Conservation (phyloP, 2,329 filamentous ascomycete species). For the Verticillium isaacii region DNA sequence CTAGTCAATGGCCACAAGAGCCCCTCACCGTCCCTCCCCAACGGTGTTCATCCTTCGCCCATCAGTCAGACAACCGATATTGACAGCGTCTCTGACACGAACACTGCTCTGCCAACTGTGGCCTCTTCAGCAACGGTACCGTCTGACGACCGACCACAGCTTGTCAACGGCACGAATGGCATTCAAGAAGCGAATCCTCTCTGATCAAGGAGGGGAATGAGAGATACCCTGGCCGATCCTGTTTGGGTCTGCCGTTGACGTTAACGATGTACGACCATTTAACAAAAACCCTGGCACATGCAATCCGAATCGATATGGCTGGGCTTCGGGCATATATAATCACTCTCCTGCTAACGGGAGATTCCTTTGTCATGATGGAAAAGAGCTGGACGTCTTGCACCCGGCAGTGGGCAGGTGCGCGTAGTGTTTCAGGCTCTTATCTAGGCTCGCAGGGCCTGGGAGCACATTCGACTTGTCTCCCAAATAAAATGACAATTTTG, state of each 20-base stretch:
- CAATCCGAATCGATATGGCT: background rate
- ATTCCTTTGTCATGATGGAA: background rate
- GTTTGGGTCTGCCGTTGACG: background rate
- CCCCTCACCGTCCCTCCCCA: slow-evolving; percentile 32
- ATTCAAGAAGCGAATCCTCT: background rate
- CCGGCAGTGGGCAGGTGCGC: background rate
- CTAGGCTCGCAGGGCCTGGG: background rate
- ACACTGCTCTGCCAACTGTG: background rate
- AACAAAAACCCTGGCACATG: background rate
- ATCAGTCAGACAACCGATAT: slow-evolving; percentile 24
- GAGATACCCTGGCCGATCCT: background rate
- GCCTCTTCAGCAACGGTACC: background rate
- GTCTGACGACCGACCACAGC: background rate
- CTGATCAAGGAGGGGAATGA: background rate
- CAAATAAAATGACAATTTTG: background rate
- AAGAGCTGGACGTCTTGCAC: background rate
- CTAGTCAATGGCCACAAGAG: slow-evolving; percentile 41
- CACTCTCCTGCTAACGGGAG: background rate
- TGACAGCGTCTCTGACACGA: background rate
- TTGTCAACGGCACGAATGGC: background rate
- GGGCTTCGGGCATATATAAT: background rate
- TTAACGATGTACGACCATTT: background rate
- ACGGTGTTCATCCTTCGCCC: slow-evolving; percentile 44
- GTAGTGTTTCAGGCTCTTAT: background rate
- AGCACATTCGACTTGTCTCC: background rate